Evolutionary conservation across 495 filamentous ascomycete genomes (phyloP).

Genomic region (Aeminium ludgeri): DNA sequence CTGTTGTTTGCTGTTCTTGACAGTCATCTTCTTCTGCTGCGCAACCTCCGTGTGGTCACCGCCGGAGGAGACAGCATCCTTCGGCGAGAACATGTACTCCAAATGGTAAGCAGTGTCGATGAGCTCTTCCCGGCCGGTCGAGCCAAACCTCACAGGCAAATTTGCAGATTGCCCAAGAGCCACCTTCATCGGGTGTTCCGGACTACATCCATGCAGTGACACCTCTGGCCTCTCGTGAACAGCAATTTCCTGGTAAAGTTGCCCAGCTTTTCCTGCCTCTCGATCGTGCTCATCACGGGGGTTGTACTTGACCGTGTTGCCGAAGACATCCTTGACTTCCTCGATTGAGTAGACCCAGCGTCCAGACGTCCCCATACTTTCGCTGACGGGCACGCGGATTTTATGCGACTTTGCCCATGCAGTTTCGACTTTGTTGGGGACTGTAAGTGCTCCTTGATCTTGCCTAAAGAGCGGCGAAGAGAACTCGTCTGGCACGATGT

Average conservation of each 20-base stretch:
- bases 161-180: constrained; percentile 50
- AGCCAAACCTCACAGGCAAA: constrained; percentile 57
- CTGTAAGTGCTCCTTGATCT: constrained; percentile 33
- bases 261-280: constrained; percentile 35
- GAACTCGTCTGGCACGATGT: constrained; percentile 76
- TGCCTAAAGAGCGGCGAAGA: constrained; percentile 49
- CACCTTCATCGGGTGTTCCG: constrained; percentile 62
- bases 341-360: constrained; percentile 81
- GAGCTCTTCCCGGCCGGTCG: constrained; percentile 37
- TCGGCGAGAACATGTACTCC: constrained; percentile 52
- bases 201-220: constrained; percentile 55
- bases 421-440: constrained; percentile 43
- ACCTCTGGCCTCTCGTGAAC: constrained; percentile 74
- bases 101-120: constrained; percentile 40
- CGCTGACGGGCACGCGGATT: constrained; percentile 67
- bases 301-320: constrained; percentile 75
- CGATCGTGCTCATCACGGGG: constrained; percentile 43
- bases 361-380: constrained; percentile 61
- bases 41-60: constrained; percentile 44
- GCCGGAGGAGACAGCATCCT: constrained; percentile 42
- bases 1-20: constrained; percentile 33
- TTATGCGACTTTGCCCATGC: constrained; percentile 64
- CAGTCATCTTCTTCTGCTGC: constrained; percentile 33
- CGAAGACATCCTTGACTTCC: constrained; percentile 76
- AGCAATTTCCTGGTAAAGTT: constrained; percentile 57